These are phyloP conservation scores for Coemansia sp. DNA, from an alignment of 192 early-diverging fungal species.

Conservation along the genomic window DNA sequence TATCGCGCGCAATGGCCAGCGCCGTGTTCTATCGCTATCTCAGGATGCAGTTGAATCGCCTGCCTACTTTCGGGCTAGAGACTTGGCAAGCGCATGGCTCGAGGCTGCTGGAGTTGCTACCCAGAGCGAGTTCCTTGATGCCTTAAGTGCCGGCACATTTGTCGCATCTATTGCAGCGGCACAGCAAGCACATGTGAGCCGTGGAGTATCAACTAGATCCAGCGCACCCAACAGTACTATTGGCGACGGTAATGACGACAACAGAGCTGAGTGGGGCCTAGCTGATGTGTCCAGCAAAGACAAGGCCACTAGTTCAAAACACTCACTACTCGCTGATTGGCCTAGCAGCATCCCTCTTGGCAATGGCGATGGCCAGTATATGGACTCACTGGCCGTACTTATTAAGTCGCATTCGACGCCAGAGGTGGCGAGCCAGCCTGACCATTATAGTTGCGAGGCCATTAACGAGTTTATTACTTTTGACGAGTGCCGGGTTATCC, in stretches of 20 bases:
- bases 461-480: not conserved
- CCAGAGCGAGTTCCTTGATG: not conserved
- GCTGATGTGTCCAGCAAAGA: not conserved
- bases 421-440: not conserved
- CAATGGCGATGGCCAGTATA: not conserved
- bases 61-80: slow-evolving; percentile 10
- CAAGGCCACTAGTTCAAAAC: not conserved
- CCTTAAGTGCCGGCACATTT: not conserved
- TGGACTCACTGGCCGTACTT: not conserved
- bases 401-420: not conserved
- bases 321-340: not conserved
- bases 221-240: not conserved
- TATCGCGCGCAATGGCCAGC: not conserved
- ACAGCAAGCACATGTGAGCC: not conserved
- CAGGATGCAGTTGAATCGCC: slow-evolving; percentile 13
- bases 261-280: slow-evolving; percentile 3
- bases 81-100: slow-evolving; percentile 8
- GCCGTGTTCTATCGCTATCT: not conserved
- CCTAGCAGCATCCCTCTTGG: too few relatives aligned
- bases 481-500: slow-evolving; percentile 6
- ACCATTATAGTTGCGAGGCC: not conserved
- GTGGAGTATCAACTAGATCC: not conserved
- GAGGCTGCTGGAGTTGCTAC: not conserved
- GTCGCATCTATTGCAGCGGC: not conserved
- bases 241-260: not conserved